Conservation (phyloP, 140 eudicot species). For the Cichorium intybus region DNA sequence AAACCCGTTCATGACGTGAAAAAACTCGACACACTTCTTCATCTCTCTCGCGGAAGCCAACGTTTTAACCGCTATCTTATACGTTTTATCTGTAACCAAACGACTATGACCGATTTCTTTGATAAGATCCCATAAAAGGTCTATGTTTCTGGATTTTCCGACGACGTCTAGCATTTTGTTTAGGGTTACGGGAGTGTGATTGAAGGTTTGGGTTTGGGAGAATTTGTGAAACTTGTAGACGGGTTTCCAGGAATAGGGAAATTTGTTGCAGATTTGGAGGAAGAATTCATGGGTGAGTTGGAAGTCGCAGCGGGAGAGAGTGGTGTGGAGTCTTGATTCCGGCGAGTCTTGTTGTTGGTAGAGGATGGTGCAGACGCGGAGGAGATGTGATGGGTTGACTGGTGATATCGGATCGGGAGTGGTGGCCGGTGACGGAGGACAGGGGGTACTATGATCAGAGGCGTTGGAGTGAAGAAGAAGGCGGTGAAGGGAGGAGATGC, state of each 20-base stretch:
- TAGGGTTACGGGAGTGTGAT: slow-evolving; percentile 62
- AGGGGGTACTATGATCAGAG: background rate
- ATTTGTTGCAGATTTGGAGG: slow-evolving; percentile 82
- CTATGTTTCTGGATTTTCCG: slow-evolving; percentile 76
- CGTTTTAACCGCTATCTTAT: slow-evolving; percentile 45
- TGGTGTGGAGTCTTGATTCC: slow-evolving; percentile 47
- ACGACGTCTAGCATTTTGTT: slow-evolving; percentile 70
- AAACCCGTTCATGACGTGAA: slow-evolving; percentile 63
- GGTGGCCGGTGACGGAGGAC: slow-evolving; percentile 6
- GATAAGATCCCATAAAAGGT: slow-evolving; percentile 62
- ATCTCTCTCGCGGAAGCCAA: slow-evolving; percentile 76
- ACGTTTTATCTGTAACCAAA: slow-evolving; percentile 51
- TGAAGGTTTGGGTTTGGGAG: slow-evolving; percentile 47
- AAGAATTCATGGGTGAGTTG: slow-evolving; percentile 80
- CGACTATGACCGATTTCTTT: slow-evolving; percentile 37
- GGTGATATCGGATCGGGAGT: slow-evolving; percentile 25
- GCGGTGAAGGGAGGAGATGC: slow-evolving; percentile 18
- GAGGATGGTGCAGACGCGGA: slow-evolving; percentile 74
- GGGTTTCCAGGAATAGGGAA: slow-evolving; percentile 84
- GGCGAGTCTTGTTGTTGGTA: slow-evolving; percentile 73
- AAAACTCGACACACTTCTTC: slow-evolving; percentile 76
- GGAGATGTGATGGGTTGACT: slow-evolving; percentile 60
- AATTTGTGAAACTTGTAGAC: slow-evolving; percentile 60
- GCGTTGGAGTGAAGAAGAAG: slow-evolving; percentile 1
- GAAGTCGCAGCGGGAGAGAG: slow-evolving; percentile 41